These are phyloP conservation scores for Fagus sylvatica DNA, from an alignment of 306 rosid species.

Conservation along the genomic window DNA sequence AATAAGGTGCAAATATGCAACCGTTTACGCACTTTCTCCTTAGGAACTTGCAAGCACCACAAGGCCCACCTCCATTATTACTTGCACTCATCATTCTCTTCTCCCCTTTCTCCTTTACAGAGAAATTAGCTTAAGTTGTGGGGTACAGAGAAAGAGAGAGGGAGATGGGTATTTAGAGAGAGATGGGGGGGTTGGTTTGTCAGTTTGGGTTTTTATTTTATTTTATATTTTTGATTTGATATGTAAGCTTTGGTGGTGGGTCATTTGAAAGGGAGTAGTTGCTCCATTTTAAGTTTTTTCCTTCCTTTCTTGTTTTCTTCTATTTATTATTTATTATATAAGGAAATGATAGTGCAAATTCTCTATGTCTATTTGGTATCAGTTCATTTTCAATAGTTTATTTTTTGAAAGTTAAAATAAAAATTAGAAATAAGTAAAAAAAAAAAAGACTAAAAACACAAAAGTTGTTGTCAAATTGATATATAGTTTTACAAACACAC, in stretches of 20 bases:
- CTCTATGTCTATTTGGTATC: too few species aligned
- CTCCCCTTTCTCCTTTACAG: background rate
- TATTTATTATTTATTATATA: background rate
- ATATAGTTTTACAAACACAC: too few species aligned
- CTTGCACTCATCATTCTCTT: slow-evolving; percentile 32
- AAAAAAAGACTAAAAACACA: too few species aligned
- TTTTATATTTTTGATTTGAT: slow-evolving; percentile 21
- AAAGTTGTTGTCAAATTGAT: too few species aligned
- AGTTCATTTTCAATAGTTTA: too few species aligned
- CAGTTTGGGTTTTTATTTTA: background rate
- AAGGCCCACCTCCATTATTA: slow-evolving; percentile 59
- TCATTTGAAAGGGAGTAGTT: slow-evolving; percentile 32
- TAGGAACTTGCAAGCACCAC: slow-evolving; percentile 94
- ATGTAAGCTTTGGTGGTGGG: slow-evolving; percentile 59
- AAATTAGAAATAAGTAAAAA: too few species aligned
- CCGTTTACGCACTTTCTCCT: slow-evolving; percentile 80
- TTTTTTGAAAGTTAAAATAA: too few species aligned
- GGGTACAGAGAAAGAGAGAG: slow-evolving; percentile 18
- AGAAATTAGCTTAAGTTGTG: slow-evolving; percentile 30
- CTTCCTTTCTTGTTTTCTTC: background rate
- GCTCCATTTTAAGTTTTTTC: background rate
- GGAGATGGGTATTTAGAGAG: background rate
- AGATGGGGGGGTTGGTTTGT: background rate
- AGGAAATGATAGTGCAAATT: too few species aligned
- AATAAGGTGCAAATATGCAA: slow-evolving; percentile 87